Evolutionary conservation across 1,139 yeast genomes (phyloP).

Genomic region (Candida tropicalis): DNA sequence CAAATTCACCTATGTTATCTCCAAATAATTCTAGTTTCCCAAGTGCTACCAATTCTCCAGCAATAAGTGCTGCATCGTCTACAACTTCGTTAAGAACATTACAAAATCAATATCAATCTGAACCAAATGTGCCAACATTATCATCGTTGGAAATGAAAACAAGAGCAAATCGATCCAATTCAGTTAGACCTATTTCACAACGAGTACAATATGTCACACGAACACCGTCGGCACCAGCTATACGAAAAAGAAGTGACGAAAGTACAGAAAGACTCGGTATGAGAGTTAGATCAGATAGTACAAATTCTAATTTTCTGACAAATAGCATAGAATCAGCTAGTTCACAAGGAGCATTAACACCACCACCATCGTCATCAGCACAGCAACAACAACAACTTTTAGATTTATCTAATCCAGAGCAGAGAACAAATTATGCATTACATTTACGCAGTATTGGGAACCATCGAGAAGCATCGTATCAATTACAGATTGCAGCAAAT

Average conservation of each 20-base stretch:
- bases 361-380: conserved; percentile 6
- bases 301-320: background rate
- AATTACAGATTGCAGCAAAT: conserved; percentile 63
- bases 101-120: background rate
- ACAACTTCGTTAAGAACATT: conserved; percentile 2
- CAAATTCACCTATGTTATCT: conserved; percentile 7
- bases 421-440: conserved; percentile 54
- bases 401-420: conserved; percentile 26
- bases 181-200: conserved; percentile 1
- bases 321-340: background rate
- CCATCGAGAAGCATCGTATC: conserved; percentile 70
- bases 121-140: background rate
- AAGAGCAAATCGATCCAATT: conserved; percentile 2
- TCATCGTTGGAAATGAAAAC: conserved; percentile 1
- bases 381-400: conserved; percentile 8
- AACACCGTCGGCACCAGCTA: conserved; percentile 21
- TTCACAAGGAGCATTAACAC: conserved; percentile 13
- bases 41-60: background rate
- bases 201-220: conserved; percentile 8
- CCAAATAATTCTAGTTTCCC: background rate
- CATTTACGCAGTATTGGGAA: conserved; percentile 60
- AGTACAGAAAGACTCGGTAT: background rate
- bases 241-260: conserved; percentile 2
- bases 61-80: conserved; percentile 4
- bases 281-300: conserved; percentile 2